Percentiles rank a stretch among this genome's conserved stretches.
These are phyloP conservation scores for Globisporangium splendens DNA, from an alignment of 352 stramenopile genomes.

Conservation along the genomic window DNA sequence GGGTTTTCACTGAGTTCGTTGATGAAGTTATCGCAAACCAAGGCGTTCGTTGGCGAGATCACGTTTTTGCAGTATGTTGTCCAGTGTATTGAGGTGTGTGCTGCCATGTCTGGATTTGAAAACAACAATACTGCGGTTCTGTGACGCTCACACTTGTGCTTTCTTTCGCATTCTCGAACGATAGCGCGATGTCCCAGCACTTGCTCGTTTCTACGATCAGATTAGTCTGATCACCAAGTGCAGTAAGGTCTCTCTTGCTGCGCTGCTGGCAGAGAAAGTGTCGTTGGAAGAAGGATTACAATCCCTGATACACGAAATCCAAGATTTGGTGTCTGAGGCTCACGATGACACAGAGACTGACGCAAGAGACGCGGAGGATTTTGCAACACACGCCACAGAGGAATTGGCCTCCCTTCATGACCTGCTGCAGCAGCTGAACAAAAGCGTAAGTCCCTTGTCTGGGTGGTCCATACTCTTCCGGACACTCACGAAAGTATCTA, in stretches of 20 bases:
- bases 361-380: slow-evolving; percentile 30
- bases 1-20: slow-evolving; percentile 78
- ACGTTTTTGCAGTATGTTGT: slow-evolving; percentile 86
- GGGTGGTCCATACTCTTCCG: too few relatives aligned
- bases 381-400: slow-evolving; percentile 53
- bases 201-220: slow-evolving; percentile 72
- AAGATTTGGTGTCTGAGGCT: slow-evolving; percentile 24
- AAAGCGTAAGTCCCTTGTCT: slow-evolving; percentile 28
- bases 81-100: slow-evolving; percentile 62
- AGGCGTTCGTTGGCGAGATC: slow-evolving; percentile 76
- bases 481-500: too few relatives aligned
- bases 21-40: slow-evolving; percentile 85
- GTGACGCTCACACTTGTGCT: too few relatives aligned
- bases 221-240: slow-evolving; percentile 73
- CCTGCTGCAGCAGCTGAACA: slow-evolving; percentile 47
- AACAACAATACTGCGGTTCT: too few relatives aligned
- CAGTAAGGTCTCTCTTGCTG: slow-evolving; percentile 65
- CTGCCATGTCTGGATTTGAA: too few relatives aligned
- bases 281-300: slow-evolving; percentile 59
- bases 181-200: slow-evolving; percentile 61
- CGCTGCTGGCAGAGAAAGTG: slow-evolving; percentile 67
- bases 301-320: slow-evolving; percentile 45
- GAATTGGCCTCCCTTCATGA: slow-evolving; percentile 51
- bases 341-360: slow-evolving; percentile 36
- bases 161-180: too few relatives aligned